Percentiles rank a stretch among this genome's conserved stretches.
Evolutionary conservation across 2,329 filamentous ascomycete genomes (phyloP).

Genomic region (Penicillium olsonii): DNA sequence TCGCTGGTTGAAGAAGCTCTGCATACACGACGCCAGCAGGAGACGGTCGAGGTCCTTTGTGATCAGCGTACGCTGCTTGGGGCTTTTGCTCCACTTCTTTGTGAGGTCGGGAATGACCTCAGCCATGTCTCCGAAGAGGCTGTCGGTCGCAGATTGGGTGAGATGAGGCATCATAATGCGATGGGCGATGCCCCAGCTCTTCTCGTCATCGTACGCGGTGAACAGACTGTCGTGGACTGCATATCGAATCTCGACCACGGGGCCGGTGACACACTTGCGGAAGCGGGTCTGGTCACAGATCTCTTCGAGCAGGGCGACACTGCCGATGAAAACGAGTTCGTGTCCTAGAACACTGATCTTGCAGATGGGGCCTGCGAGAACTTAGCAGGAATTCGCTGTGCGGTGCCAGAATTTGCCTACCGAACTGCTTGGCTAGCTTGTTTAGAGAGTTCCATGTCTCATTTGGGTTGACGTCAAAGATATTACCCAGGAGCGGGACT

Average conservation of each 20-base stretch:
- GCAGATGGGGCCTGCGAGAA: constrained; percentile 58
- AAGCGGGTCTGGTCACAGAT: constrained; percentile 68
- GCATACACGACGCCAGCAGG: constrained; percentile 52
- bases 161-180: constrained; percentile 48
- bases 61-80: constrained; percentile 41
- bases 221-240: constrained; percentile 68
- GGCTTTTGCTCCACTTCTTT: constrained; percentile 48
- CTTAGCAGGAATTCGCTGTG: background rate
- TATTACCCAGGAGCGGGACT: constrained; percentile 54
- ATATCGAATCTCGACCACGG: constrained; percentile 59
- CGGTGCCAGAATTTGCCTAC: constrained; percentile 27
- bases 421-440: constrained; percentile 51
- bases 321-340: constrained; percentile 54
- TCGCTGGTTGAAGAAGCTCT: constrained; percentile 53
- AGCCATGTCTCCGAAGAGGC: constrained; percentile 50
- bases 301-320: constrained; percentile 61
- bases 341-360: constrained; percentile 52
- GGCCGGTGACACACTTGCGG: constrained; percentile 52
- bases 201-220: constrained; percentile 53
- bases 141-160: constrained; percentile 41
- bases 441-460: constrained; percentile 55
- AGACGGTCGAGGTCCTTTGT: constrained; percentile 55
- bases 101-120: constrained; percentile 51
- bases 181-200: constrained; percentile 66
- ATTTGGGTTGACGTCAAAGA: constrained; percentile 52